A percentile compares a stretch with the other conserved stretches of the same genome.
Evolutionary conservation across 176 grass and related monocot species (phyloP).

Genomic region (Triticum timopheevii): DNA sequence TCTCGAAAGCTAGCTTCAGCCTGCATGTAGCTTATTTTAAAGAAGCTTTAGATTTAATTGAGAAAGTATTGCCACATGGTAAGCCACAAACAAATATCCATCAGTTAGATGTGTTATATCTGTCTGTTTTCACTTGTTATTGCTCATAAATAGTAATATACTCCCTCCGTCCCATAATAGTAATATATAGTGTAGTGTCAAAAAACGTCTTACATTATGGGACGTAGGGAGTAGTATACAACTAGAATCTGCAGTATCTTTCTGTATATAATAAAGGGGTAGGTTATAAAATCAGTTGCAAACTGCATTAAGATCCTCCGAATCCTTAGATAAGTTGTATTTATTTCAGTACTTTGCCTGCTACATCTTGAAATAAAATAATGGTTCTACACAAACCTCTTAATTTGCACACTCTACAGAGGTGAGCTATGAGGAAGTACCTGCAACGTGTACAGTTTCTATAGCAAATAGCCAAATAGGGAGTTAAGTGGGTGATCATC

Average conservation of each 20-base stretch:
- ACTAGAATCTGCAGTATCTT: not conserved
- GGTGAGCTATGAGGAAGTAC: not conserved
- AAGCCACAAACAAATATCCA: conserved; percentile 14
- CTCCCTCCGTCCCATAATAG: too few species aligned
- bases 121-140: not conserved
- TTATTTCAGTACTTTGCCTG: conserved; percentile 6
- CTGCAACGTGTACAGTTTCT: not conserved
- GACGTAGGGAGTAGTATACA: not conserved
- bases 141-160: not conserved
- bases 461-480: not conserved
- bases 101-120: not conserved
- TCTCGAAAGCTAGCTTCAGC: conserved; percentile 45
- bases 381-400: conserved; percentile 1
- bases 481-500: not conserved
- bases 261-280: conserved; percentile 1
- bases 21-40: conserved; percentile 52
- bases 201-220: too few species aligned
- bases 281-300: conserved; percentile 10
- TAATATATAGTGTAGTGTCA: too few species aligned
- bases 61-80: conserved; percentile 53
- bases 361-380: conserved; percentile 9
- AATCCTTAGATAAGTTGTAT: not conserved
- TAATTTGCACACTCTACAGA: conserved; percentile 16
- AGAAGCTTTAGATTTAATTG: conserved; percentile 45
- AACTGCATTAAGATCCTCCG: not conserved